Conservation (phyloP, 1,284 basidiomycete genomes). For the Cerrena zonata region DNA sequence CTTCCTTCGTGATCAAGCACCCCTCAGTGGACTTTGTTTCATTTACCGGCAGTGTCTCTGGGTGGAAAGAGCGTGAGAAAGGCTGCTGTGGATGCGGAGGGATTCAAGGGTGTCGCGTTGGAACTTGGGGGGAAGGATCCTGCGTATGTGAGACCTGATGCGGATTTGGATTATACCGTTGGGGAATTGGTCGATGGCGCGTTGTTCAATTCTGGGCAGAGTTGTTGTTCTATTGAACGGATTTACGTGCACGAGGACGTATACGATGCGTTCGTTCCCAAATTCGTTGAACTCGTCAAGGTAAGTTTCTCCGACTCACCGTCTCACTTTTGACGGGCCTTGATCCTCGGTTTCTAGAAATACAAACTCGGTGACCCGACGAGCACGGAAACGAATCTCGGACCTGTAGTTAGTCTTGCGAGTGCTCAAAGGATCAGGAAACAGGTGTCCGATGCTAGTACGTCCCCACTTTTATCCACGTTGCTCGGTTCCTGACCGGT, state of each 20-base stretch:
- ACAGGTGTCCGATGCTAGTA: constrained; percentile 80
- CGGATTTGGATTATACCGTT: constrained; percentile 77
- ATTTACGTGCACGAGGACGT: constrained; percentile 88
- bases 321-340: neutral
- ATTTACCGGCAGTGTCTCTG: constrained; percentile 83
- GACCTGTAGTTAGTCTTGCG: constrained; percentile 85
- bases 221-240: constrained; percentile 83
- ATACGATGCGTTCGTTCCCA: constrained; percentile 77
- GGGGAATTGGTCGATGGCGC: constrained; percentile 88
- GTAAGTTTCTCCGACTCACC: constrained; percentile 27
- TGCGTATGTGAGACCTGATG: constrained; percentile 86
- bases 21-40: constrained; percentile 73
- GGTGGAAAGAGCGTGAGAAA: constrained; percentile 61
- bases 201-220: constrained; percentile 94
- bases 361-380: constrained; percentile 87
- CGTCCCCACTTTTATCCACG: constrained; percentile 17
- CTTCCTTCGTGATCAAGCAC: constrained; percentile 62
- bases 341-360: constrained; percentile 32
- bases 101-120: constrained; percentile 77
- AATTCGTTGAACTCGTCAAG: constrained; percentile 71
- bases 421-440: constrained; percentile 80
- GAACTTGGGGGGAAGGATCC: constrained; percentile 96
- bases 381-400: constrained; percentile 67
- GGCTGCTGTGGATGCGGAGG: constrained; percentile 51
- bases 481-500: neutral